Percentiles rank a stretch among this genome's conserved stretches.
phyloP scores from a whole-genome alignment of 2,329 filamentous ascomycete species.

The Neonectria coccinea region DNA sequence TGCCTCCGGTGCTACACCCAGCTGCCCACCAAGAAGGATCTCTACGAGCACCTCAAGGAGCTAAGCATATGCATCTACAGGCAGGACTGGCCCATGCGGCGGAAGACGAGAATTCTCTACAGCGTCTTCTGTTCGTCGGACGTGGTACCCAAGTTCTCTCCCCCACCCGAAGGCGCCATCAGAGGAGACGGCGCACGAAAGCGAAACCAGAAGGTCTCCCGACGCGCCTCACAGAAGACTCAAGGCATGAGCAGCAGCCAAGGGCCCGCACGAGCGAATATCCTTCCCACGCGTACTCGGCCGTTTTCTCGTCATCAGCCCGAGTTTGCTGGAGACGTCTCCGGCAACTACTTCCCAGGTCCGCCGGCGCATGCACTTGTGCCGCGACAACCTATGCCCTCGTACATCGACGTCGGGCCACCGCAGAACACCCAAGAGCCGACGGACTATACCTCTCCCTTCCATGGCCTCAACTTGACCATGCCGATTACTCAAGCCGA shows the following conservation, averaged over 20 bases:
- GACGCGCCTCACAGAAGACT: not conserved
- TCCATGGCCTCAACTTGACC: not conserved
- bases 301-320: not conserved
- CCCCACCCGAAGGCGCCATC: conserved; percentile 1
- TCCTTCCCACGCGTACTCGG: not conserved
- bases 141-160: conserved; percentile 15
- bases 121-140: conserved; percentile 11
- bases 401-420: not conserved
- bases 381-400: not conserved
- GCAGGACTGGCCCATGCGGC: conserved; percentile 12
- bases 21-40: conserved; percentile 30
- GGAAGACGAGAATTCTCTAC: conserved; percentile 33
- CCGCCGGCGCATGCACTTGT: not conserved
- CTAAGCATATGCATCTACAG: conserved; percentile 26
- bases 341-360: not conserved
- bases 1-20: conserved; percentile 38
- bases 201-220: conserved; percentile 8
- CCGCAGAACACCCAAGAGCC: not conserved
- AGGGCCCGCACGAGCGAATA: not conserved
- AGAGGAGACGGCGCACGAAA: conserved; percentile 16
- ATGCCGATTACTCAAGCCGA: not conserved
- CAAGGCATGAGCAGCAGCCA: not conserved
- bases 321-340: not conserved
- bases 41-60: conserved; percentile 32
- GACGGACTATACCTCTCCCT: not conserved